Conservation (phyloP, 2,329 filamentous ascomycete genomes). For the Aspergillus sp. region DNA sequence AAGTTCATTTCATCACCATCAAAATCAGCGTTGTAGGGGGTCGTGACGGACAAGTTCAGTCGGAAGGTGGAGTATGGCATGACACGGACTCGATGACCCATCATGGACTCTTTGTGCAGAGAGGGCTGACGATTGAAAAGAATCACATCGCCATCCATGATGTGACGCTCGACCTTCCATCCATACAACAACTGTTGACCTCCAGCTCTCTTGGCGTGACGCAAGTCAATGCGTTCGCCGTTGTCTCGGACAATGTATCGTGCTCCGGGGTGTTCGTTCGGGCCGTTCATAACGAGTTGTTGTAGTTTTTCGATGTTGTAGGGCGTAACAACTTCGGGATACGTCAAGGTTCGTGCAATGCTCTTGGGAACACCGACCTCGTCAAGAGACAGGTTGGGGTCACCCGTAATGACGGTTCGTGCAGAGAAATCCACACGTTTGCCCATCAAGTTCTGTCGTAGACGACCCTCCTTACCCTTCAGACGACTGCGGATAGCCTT, state of each 20-base stretch:
- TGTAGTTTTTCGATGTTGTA: conserved; percentile 97
- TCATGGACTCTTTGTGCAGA: conserved; percentile 99
- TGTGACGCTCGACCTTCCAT: conserved; percentile 97
- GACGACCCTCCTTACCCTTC: conserved; percentile 98
- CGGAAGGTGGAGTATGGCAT: conserved; percentile 99
- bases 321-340: conserved; percentile 93
- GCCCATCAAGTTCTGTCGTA: conserved; percentile 98
- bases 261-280: conserved; percentile 91
- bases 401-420: conserved; percentile 98
- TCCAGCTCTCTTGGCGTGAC: conserved; percentile 84
- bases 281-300: conserved; percentile 85
- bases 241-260: conserved; percentile 95
- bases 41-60: conserved; percentile 94
- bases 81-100: conserved; percentile 95
- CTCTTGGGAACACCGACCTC: conserved; percentile 95
- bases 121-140: conserved; percentile 99
- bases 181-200: conserved; percentile 84
- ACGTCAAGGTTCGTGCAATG: conserved; percentile 90
- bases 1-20: conserved; percentile 99
- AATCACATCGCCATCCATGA: conserved; percentile 95
- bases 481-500: conserved; percentile 95
- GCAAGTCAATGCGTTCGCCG: conserved; percentile 89
- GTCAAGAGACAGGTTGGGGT: conserved; percentile 92
- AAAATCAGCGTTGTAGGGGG: conserved; percentile 99
- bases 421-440: conserved; percentile 99